phyloP scores from a whole-genome alignment of 805 yeast species.

The Kodamaea leandrae region DNA sequence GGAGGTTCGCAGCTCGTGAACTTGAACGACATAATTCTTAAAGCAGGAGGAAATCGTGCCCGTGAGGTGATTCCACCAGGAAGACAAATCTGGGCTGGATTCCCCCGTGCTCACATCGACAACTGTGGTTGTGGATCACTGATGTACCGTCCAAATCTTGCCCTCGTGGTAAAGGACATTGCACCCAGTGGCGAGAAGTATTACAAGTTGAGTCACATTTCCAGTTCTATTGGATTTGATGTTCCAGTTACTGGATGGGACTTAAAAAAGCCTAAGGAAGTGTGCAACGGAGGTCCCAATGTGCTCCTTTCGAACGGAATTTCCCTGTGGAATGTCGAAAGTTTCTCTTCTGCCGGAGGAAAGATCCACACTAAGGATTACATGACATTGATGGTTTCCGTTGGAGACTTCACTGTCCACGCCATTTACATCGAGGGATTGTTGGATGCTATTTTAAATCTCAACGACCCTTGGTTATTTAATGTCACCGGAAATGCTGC shows the following conservation, averaged over 20 bases:
- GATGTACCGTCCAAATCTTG: conserved; percentile 41
- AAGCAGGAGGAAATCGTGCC: background rate
- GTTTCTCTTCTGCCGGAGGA: conserved; percentile 5
- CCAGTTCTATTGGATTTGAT: conserved; percentile 30
- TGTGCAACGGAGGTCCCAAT: conserved; percentile 34
- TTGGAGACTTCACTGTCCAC: conserved; percentile 21
- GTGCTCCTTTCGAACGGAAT: conserved; percentile 48
- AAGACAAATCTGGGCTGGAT: conserved; percentile 41
- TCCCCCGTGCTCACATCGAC: conserved; percentile 39
- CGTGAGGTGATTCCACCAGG: conserved; percentile 17
- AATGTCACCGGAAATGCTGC: background rate
- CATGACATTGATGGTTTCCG: conserved; percentile 18
- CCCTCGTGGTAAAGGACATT: conserved; percentile 19
- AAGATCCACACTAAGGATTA: conserved; percentile 17
- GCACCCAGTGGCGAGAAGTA: conserved; percentile 10
- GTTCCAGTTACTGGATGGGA: conserved; percentile 32
- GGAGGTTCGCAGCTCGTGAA: conserved; percentile 37
- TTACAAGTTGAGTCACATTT: conserved; percentile 29
- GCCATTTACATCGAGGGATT: conserved; percentile 19
- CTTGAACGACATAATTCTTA: conserved; percentile 11
- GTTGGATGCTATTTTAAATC: conserved; percentile 13
- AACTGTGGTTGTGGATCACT: conserved; percentile 39
- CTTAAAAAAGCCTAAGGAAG: conserved; percentile 17
- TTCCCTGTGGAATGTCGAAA: conserved; percentile 34
- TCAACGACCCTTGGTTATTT: conserved; percentile 8